These are phyloP conservation scores for Pleurotus pulmonarius DNA, from an alignment of 768 basidiomycete genomes.

Conservation along the genomic window DNA sequence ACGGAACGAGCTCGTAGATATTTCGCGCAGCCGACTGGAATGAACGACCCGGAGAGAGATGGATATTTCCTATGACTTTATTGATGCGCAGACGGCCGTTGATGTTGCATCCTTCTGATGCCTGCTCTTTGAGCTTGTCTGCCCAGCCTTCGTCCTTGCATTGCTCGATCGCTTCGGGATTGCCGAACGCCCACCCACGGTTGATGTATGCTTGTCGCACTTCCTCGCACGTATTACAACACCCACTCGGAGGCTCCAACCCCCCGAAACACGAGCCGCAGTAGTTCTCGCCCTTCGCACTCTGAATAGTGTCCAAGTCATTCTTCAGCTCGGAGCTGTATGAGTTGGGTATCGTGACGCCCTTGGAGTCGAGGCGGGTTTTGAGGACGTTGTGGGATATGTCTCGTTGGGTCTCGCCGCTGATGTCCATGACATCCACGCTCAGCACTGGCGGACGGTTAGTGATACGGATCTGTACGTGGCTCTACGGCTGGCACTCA, in stretches of 20 bases:
- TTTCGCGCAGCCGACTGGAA: slow-evolving; percentile 84
- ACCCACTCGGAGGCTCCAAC: slow-evolving; percentile 66
- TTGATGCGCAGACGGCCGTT: slow-evolving; percentile 91
- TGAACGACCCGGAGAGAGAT: slow-evolving; percentile 91
- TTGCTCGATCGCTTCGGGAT: slow-evolving; percentile 93
- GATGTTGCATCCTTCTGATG: slow-evolving; percentile 92
- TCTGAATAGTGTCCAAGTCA: slow-evolving; percentile 79
- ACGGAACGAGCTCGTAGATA: slow-evolving; percentile 89
- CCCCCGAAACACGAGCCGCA: slow-evolving; percentile 98
- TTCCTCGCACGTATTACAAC: slow-evolving; percentile 95
- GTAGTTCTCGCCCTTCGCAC: slow-evolving; percentile 57
- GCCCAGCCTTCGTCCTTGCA: slow-evolving; percentile 94
- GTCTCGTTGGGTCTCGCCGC: slow-evolving; percentile 91
- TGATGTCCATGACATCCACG: slow-evolving; percentile 97
- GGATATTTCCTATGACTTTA: slow-evolving; percentile 95
- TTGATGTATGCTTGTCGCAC: slow-evolving; percentile 87
- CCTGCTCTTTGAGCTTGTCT: slow-evolving; percentile 88
- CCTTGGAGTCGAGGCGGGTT: slow-evolving; percentile 63
- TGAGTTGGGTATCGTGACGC: slow-evolving; percentile 54
- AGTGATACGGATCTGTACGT: neutral
- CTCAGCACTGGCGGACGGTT: slow-evolving; percentile 65
- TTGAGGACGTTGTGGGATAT: slow-evolving; percentile 87
- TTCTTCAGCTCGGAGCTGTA: slow-evolving; percentile 68
- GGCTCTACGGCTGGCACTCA: slow-evolving; percentile 41
- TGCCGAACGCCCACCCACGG: slow-evolving; percentile 93